Evolutionary conservation across 345 rosid species (phyloP), one percentile per base, ranked within the genome.

Genomic region (Bruguiera parviflora): DNA sequence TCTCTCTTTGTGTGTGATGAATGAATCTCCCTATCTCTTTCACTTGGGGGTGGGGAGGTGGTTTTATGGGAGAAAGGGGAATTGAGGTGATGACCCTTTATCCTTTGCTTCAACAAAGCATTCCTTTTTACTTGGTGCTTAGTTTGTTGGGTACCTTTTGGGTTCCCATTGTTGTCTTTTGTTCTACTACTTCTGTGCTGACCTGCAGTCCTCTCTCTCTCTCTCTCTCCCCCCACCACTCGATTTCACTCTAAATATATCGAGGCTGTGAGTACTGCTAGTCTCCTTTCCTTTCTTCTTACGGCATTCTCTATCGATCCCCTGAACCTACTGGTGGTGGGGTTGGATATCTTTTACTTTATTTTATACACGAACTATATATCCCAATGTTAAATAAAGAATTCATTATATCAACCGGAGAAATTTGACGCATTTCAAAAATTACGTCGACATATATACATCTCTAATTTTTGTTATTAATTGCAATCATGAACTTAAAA

Each of bases 231-330:
- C 21, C 58, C 5, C 28, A 33, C 37, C 37, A 33, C 9, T 33
- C 37, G 9, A 7, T 33, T 33, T 33, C 59, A 24, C 29, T 78
- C 75, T 74, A 65, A 69, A 73, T 79, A 80, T 83, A 78, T 78
- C 79, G 76, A 77, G 70, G 61, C 68, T 83, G 80, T 63, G 73
- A 82, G 82, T 60, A 81, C 81, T 75, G 80, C 66, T 69, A 79
- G 69, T 84, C 85, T 57, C 80, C 96, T 89, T 92, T 84, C 69
- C 97, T 93, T 90, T 86, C 81, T 84, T 79, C 82, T 71, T 82
- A 89, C 93, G 97, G 84, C 92, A 84, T 80, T 84, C 90, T 78
- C 75, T 66, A 76, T 84, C 74, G 63, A 77, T 76, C 69, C 18
- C 80, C 71, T 85, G 89, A 79, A 78, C 80, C 96, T 77, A 75